Conservation (phyloP, 176 grass and related monocot genomes). For the Cenchrus fungigraminus region DNA sequence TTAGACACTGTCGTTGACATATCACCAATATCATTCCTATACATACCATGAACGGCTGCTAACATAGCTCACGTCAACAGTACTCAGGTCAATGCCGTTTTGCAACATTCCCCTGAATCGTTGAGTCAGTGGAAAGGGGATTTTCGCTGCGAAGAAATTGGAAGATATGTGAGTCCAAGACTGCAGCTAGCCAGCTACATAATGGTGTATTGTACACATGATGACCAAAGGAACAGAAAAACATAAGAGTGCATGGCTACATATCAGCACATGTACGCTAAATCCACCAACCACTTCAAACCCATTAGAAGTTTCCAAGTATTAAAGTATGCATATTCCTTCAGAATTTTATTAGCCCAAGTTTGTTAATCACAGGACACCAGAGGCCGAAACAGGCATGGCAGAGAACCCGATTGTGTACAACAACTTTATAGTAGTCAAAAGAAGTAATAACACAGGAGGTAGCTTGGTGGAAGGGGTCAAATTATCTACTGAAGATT, state of each 20-base stretch:
- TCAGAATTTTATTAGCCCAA: constrained; percentile 25
- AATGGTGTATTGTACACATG: neutral
- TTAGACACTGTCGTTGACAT: neutral
- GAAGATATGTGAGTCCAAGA: constrained; percentile 23
- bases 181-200: neutral
- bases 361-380: neutral
- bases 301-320: constrained; percentile 2
- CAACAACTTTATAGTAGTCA: neutral
- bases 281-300: neutral
- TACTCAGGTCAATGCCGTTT: constrained; percentile 97
- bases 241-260: neutral
- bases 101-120: constrained; percentile 97
- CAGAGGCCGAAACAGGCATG: neutral
- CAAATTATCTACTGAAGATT: neutral
- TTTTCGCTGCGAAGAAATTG: constrained; percentile 70
- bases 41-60: constrained; percentile 97
- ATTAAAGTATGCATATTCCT: neutral
- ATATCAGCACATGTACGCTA: neutral
- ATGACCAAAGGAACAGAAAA: constrained; percentile 19
- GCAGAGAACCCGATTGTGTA: neutral
- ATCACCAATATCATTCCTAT: constrained; percentile 26
- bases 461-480: neutral
- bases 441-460: neutral
- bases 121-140: constrained; percentile 94
- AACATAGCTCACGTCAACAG: constrained; percentile 99